Base-by-base conservation (phyloP, 2,329 filamentous ascomycete genomes). In the Alternaria brassicicola region DNA sequence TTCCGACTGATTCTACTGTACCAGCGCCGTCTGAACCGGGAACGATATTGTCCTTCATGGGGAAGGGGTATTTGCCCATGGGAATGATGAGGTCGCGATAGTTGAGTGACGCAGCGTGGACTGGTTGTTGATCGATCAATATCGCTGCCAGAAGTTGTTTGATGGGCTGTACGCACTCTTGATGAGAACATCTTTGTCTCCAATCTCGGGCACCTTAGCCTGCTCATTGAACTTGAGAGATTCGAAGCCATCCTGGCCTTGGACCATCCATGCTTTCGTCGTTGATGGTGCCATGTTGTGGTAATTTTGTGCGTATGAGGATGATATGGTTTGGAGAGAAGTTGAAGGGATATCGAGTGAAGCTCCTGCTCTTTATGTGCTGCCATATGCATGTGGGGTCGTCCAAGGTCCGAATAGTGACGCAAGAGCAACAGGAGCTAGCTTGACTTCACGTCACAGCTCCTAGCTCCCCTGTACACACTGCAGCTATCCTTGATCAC, bases 111-210 rank as follows among this genome's bases (percentile, higher is more conserved):
- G 77, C 78, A 42, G 75, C 80, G 54, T 82, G 77, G 67, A 83
- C 80, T 83, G 67, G 82, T 80, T 83, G 49, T 28, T 4, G 2
- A 3, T n/a, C 19, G 21, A 39, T 70, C 52, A 66, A 58, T 31
- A 45, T 53, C 28, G 6, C 5, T 26, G 15, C 45, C 12, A 6
- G 9, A 10, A n/a, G 30, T 19, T 33, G 9, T 12, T 7, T 21
- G 23, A 15, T 4, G 30, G 28, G 9, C 2, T 17, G 25, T 48
- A 52, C 74, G 52, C 70, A 81, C 80, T 81, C 76, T 89, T 89
- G 66, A 93, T 86, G 31, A 93, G 82, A 6, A 92, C 89, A 25
- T 93, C 87, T 61, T 85, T 85, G 53, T 92, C 89, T 45, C 89
- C 89, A 1, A 89, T 71, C 63, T 86, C 77, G 13, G 88, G 87